These are phyloP conservation scores for Aspergillus neotritici DNA, from an alignment of 2,329 filamentous ascomycete genomes.

Conservation along the genomic window DNA sequence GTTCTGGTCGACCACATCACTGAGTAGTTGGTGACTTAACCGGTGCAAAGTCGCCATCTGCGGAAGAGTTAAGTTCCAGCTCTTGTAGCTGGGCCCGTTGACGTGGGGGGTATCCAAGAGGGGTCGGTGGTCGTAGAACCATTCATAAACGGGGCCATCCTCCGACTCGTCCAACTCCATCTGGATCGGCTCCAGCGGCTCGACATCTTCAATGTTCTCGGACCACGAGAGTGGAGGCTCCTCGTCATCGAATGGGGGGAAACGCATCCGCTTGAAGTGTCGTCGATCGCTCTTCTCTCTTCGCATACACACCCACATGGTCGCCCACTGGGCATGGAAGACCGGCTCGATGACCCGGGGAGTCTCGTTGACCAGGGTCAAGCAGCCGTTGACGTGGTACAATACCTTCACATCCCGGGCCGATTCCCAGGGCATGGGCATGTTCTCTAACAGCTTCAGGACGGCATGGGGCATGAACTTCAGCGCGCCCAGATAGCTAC, in stretches of 20 bases:
- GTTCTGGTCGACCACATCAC: slow-evolving; percentile 89
- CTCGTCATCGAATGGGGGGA: slow-evolving; percentile 97
- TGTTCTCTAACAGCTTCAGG: slow-evolving; percentile 93
- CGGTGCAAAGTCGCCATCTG: slow-evolving; percentile 97
- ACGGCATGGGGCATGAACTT: slow-evolving; percentile 99
- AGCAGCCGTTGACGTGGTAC: slow-evolving; percentile 95
- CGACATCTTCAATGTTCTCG: slow-evolving; percentile 97
- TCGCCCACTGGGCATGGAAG: slow-evolving; percentile 97
- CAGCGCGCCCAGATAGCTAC: slow-evolving; percentile 90
- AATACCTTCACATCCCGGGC: slow-evolving; percentile 93
- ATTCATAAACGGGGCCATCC: slow-evolving; percentile 85
- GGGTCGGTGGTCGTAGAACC: slow-evolving; percentile 94
- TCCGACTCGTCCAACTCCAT: slow-evolving; percentile 96
- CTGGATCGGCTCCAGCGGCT: slow-evolving; percentile 94
- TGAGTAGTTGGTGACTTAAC: slow-evolving; percentile 82
- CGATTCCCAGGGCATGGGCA: slow-evolving; percentile 99
- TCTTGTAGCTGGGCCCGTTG: slow-evolving; percentile 93
- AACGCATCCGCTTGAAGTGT: slow-evolving; percentile 98
- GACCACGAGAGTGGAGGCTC: slow-evolving; percentile 97
- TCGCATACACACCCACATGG: slow-evolving; percentile 98
- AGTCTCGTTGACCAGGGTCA: slow-evolving; percentile 94
- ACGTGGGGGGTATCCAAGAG: slow-evolving; percentile 88
- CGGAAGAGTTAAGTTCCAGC: slow-evolving; percentile 84
- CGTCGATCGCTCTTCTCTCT: slow-evolving; percentile 94
- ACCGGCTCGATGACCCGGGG: slow-evolving; percentile 96